Evolutionary conservation across 2,329 filamentous ascomycete genomes (phyloP).

Genomic region (Colletotrichum magnum): DNA sequence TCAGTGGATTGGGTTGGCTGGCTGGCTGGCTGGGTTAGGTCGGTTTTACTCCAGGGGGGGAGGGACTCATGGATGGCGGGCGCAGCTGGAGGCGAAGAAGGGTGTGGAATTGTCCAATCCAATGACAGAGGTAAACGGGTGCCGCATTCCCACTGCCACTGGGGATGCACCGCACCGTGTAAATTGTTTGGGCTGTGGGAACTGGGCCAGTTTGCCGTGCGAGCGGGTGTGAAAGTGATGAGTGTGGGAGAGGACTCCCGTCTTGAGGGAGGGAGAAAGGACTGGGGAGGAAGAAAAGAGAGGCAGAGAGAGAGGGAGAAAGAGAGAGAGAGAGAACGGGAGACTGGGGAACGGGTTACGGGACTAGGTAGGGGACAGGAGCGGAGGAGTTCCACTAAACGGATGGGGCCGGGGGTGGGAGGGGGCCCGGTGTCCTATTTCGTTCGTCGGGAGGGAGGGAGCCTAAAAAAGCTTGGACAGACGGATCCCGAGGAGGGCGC

Average conservation of each 20-base stretch:
- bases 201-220: neutral
- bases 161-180: too few relatives aligned
- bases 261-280: too few relatives aligned
- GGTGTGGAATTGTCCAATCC: slow-evolving; percentile 27
- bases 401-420: slow-evolving; percentile 37
- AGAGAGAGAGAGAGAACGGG: neutral
- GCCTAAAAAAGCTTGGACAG: slow-evolving; percentile 36
- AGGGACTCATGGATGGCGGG: slow-evolving; percentile 18
- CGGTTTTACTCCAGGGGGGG: neutral
- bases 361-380: slow-evolving; percentile 19
- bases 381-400: slow-evolving; percentile 36
- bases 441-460: slow-evolving; percentile 29
- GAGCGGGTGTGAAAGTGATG: slow-evolving; percentile 23
- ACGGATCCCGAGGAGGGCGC: slow-evolving; percentile 36
- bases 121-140: slow-evolving; percentile 16
- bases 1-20: too few relatives aligned
- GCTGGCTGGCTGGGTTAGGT: too few relatives aligned
- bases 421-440: slow-evolving; percentile 27
- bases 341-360: neutral
- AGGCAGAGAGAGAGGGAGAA: too few relatives aligned
- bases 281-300: too few relatives aligned
- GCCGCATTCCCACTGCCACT: slow-evolving; percentile 11
- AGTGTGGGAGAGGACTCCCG: too few relatives aligned
- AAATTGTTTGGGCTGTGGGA: slow-evolving; percentile 13
- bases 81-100: slow-evolving; percentile 17